Conservation (phyloP, 2,329 filamentous ascomycete species). For the Macrophomina tecta region DNA sequence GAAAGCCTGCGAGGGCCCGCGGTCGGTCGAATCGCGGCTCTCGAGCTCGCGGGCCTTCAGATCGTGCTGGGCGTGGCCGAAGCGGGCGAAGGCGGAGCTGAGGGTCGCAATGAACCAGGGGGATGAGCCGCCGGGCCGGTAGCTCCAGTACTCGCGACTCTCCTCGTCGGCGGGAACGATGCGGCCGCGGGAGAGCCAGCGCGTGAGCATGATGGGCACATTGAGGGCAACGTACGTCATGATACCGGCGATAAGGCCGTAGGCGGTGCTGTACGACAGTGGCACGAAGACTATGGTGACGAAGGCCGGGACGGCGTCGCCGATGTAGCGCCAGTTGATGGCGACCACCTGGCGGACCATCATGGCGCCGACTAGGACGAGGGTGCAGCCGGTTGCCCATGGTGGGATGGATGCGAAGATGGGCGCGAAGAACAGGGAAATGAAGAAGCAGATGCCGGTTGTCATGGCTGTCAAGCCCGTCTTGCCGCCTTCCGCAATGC, state of each 20-base stretch:
- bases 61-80: not conserved
- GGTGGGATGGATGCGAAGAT: constrained; percentile 90
- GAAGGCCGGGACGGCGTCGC: constrained; percentile 84
- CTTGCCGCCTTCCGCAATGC: constrained; percentile 84
- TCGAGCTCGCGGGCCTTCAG: constrained; percentile 18
- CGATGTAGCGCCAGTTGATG: constrained; percentile 88
- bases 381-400: constrained; percentile 79
- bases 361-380: constrained; percentile 66
- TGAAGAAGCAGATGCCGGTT: constrained; percentile 82
- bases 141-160: constrained; percentile 80
- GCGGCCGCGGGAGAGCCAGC: constrained; percentile 68
- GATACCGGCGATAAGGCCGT: constrained; percentile 82
- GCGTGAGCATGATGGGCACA: constrained; percentile 70
- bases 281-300: constrained; percentile 84
- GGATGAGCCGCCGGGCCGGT: constrained; percentile 59
- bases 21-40: constrained; percentile 7
- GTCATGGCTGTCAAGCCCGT: constrained; percentile 81
- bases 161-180: constrained; percentile 77
- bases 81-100: constrained; percentile 69
- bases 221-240: constrained; percentile 79
- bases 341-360: constrained; percentile 76
- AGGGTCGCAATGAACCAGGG: constrained; percentile 40
- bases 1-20: not conserved
- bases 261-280: constrained; percentile 86
- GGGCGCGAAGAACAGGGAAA: constrained; percentile 86